A percentile compares a stretch with the other conserved stretches of the same genome.
phyloP scores from a whole-genome alignment of 1,139 yeast species.

The Yamadazyma triangularis region DNA sequence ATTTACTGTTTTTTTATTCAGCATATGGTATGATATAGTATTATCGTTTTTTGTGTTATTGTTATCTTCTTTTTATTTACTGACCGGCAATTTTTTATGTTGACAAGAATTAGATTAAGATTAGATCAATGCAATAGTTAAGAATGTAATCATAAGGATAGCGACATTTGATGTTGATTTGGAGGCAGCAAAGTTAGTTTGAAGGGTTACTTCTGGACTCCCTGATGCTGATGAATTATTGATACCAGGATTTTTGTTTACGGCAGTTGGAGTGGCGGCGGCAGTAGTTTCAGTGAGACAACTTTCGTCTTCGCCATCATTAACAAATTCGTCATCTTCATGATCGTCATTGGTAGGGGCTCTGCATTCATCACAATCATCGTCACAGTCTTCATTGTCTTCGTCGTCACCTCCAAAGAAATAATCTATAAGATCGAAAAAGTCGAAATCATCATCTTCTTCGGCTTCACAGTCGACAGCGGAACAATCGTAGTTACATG shows the following conservation, averaged over 20 bases:
- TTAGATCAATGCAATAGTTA: constrained; percentile 10
- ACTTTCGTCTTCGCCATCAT: constrained; percentile 11
- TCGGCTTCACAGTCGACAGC: constrained; percentile 11
- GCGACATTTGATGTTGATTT: constrained; percentile 2
- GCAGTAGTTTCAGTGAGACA: constrained; percentile 5
- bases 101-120: too few relatives aligned
- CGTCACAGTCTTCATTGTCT: constrained; percentile 14
- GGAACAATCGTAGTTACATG: constrained; percentile 4
- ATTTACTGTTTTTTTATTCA: too few relatives aligned
- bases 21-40: too few relatives aligned
- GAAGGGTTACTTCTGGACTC: constrained; percentile 8
- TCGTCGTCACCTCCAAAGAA: constrained; percentile 15
- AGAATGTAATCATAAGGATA: constrained; percentile 6
- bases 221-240: constrained; percentile 6
- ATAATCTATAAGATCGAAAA: constrained; percentile 12
- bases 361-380: constrained; percentile 13
- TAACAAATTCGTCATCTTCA: constrained; percentile 11
- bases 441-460: constrained; percentile 13
- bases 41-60: too few relatives aligned
- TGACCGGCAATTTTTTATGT: too few relatives aligned
- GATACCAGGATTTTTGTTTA: background rate
- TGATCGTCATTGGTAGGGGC: constrained; percentile 5
- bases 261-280: constrained; percentile 1
- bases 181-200: constrained; percentile 9
- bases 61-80: too few relatives aligned